Evolutionary conservation across 352 stramenopile species (phyloP).

Genomic region (Poterioochromonas sp.): DNA sequence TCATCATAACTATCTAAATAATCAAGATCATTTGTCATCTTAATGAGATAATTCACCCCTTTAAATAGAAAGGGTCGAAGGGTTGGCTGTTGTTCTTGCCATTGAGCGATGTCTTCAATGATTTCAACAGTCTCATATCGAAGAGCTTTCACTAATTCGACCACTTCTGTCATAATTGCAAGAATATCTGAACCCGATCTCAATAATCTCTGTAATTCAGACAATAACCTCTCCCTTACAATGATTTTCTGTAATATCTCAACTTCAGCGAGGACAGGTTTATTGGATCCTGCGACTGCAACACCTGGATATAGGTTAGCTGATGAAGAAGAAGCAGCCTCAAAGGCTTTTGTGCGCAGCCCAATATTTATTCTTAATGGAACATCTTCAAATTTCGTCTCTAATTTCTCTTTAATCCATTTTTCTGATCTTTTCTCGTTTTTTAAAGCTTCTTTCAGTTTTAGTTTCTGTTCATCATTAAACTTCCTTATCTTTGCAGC

Average conservation of each 20-base stretch:
- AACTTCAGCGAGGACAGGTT: not conserved
- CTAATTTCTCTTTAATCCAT: not conserved
- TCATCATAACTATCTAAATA: conserved; percentile 31
- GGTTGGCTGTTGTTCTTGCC: not conserved
- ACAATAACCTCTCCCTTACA: not conserved
- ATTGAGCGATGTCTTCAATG: conserved; percentile 13
- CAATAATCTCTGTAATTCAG: conserved; percentile 7
- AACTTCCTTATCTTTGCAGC: not conserved
- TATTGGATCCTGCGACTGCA: not conserved
- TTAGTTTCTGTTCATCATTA: not conserved
- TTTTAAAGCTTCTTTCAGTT: not conserved
- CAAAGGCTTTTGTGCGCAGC: not conserved
- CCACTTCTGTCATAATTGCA: not conserved
- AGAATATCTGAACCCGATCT: not conserved
- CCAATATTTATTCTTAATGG: not conserved
- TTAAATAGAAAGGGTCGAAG: not conserved
- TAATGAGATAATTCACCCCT: conserved; percentile 20
- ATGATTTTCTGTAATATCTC: conserved; percentile 29
- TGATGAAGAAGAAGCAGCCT: not conserved
- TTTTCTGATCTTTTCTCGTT: not conserved
- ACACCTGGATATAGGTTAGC: not conserved
- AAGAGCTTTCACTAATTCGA: conserved; percentile 7
- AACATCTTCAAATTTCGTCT: not conserved
- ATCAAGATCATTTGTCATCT: conserved; percentile 1
- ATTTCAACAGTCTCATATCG: conserved; percentile 20